Base-by-base conservation (phyloP, 1,284 basidiomycete species). In the Trametes pubescens region DNA sequence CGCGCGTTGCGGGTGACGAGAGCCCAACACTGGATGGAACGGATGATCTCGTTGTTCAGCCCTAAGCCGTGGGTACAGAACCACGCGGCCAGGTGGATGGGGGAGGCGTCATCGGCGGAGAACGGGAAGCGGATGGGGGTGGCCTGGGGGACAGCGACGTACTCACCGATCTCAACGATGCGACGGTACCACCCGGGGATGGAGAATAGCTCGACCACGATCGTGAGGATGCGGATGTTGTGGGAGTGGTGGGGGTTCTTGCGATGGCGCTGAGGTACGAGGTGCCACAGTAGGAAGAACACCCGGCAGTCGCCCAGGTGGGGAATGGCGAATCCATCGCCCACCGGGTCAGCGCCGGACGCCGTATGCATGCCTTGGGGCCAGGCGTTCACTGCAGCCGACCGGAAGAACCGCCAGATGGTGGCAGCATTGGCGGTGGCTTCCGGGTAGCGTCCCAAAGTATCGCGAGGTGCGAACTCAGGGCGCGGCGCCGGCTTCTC, bases 221-320 rank as follows among this genome's bases (percentile, higher is more conserved):
- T 26, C 26, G 32, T 2, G 29, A 16, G 48, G 48, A 49, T 32
- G 26, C 14, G 29, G 14, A 16, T 16, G 18, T 49, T 26, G 29
- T 49, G 48, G 4, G 11, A 4, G 18, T n/a, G 24, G 29, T 32
- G 29, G 8, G 48, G 48, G n/a, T 34, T 49, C 16, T 26, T 16
- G 13, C 26, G 10, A 4, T 14, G 13, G 16, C 48, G 48, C 48
- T 32, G 26, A 11, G 26, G 48, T 13, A 49, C 26, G 29, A 49
- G 11, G 29, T 49, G 48, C 26, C 48, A 32, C 7, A 49, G 48
- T 3, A 49, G 48, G 48, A 49, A 49, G 48, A 16, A 49, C 48
- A 26, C 48, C 9, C 16, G 13, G 16, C 13, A 8, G 29, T 49
- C 48, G 14, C 13, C 48, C 26, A 14, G 10, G 48, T 49, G 48